Conservation (phyloP, 2,329 filamentous ascomycete genomes). For the Chrysoporthe deuterocubensis region DNA sequence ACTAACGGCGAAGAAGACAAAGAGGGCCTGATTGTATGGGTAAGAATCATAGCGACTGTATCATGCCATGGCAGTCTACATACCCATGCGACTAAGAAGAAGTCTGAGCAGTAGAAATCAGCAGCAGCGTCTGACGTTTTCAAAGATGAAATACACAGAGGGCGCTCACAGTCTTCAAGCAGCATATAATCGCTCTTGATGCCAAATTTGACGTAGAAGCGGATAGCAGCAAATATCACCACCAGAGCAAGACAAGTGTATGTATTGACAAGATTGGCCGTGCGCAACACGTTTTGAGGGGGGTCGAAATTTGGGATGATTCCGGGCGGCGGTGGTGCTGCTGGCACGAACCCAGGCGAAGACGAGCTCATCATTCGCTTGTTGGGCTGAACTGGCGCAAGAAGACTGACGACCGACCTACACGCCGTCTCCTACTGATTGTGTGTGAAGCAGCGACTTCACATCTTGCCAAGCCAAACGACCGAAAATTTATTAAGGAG, state of each 20-base stretch:
- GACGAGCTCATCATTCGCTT: conserved; percentile 3
- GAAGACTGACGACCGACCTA: background rate
- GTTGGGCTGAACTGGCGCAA: background rate
- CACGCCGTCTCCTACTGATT: background rate
- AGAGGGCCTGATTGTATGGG: background rate
- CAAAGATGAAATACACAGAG: background rate
- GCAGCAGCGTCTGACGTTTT: background rate
- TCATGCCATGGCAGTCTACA: background rate
- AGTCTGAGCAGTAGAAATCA: background rate
- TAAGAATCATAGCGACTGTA: background rate
- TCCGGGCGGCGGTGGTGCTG: conserved; percentile 1
- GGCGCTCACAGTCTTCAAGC: conserved; percentile 2
- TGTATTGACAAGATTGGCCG: background rate
- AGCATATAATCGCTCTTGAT: background rate
- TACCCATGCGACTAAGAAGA: background rate
- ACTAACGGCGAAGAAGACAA: background rate
- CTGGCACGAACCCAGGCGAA: background rate
- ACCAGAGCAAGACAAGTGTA: conserved; percentile 5
- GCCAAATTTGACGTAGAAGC: conserved; percentile 2
- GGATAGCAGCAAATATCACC: background rate
- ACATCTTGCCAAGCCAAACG: background rate
- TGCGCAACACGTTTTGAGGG: background rate
- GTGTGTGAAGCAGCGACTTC: background rate
- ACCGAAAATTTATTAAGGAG: background rate
- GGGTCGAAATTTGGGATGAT: background rate